These are phyloP conservation scores for Drechslerella stenobrocha DNA, from an alignment of 2,329 filamentous ascomycete species.

Conservation along the genomic window DNA sequence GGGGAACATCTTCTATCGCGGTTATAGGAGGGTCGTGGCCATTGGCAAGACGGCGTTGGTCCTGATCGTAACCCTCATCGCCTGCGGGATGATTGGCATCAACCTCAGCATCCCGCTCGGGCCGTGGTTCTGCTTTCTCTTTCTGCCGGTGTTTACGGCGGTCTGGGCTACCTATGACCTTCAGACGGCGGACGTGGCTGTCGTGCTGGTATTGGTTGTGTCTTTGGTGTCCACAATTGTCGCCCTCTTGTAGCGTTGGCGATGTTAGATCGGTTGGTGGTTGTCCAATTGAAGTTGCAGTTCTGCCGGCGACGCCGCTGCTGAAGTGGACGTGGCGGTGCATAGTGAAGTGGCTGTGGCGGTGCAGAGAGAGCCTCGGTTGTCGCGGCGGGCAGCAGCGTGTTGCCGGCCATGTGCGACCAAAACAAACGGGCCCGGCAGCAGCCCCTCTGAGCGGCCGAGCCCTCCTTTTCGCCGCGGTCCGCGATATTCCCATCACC, in stretches of 20 bases:
- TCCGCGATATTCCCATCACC: too few species aligned
- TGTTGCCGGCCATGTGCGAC: slow-evolving; percentile 25
- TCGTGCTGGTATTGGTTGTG: background rate
- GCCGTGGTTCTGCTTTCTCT: background rate
- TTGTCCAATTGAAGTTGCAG: too few species aligned
- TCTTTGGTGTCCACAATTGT: background rate
- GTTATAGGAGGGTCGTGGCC: background rate
- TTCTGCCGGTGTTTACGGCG: background rate
- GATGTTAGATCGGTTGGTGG: too few species aligned
- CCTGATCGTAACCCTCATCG: background rate
- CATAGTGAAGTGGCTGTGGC: background rate
- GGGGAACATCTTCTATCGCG: background rate
- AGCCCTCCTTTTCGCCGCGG: too few species aligned
- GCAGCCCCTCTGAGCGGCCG: too few species aligned
- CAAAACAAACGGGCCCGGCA: slow-evolving; percentile 38
- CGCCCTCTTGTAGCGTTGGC: too few species aligned
- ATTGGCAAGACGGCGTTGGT: background rate
- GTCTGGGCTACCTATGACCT: too few species aligned
- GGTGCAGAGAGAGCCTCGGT: background rate
- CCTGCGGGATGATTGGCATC: background rate
- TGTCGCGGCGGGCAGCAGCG: too few species aligned
- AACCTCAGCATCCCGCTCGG: background rate
- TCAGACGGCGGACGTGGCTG: background rate
- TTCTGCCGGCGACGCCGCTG: too few species aligned
- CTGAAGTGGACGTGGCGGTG: background rate